These are phyloP conservation scores for Penicillium sumatraense DNA, from an alignment of 2,329 filamentous ascomycete genomes.

Conservation along the genomic window DNA sequence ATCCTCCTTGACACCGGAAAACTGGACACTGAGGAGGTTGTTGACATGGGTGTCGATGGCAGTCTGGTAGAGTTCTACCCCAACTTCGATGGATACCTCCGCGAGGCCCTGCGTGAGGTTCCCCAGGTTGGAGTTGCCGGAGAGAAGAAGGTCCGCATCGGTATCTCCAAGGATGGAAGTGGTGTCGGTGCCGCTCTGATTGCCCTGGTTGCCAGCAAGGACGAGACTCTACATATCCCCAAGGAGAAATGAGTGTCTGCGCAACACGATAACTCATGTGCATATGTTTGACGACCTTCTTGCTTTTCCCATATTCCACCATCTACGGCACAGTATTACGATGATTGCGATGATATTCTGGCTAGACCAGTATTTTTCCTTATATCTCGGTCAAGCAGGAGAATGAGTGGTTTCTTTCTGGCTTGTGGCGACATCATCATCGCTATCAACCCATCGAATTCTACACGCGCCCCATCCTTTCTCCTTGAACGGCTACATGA, in stretches of 20 bases:
- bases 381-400: too few species aligned
- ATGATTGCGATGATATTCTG: conserved; percentile 1
- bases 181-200: conserved; percentile 96
- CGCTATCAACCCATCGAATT: neutral
- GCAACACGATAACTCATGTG: neutral
- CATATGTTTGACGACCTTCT: neutral
- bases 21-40: conserved; percentile 68
- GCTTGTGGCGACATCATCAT: neutral
- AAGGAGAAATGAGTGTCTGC: conserved; percentile 15
- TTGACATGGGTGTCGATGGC: conserved; percentile 94
- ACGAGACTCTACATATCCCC: conserved; percentile 21
- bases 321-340: neutral
- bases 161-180: conserved; percentile 94
- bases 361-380: conserved; percentile 9
- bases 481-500: conserved; percentile 6
- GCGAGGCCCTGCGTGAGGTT: conserved; percentile 77
- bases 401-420: neutral
- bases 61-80: conserved; percentile 96
- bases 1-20: conserved; percentile 80
- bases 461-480: conserved; percentile 3
- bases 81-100: conserved; percentile 84
- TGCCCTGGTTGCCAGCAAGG: conserved; percentile 77
- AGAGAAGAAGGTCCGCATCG: conserved; percentile 86
- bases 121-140: conserved; percentile 77
- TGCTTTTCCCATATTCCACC: neutral